Percentiles rank a stretch among this genome's conserved stretches.
Evolutionary conservation across 2,329 filamentous ascomycete genomes (phyloP).

Genomic region (Stagonosporopsis vannaccii): DNA sequence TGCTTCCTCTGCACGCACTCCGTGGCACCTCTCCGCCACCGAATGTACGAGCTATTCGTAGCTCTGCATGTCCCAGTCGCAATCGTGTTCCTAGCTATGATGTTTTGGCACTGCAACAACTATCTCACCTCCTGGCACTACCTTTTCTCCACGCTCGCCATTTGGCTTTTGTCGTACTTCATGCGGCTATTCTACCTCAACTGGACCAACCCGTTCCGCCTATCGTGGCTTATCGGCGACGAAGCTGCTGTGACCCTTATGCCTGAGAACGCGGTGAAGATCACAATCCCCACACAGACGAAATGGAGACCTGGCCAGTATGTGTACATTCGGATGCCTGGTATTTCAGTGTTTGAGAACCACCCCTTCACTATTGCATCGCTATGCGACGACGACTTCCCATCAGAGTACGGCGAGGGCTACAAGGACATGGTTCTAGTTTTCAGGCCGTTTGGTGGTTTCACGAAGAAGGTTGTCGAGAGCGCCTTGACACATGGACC

Average conservation of each 20-base stretch:
- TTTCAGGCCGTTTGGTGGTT: constrained; percentile 89
- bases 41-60: constrained; percentile 87
- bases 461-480: constrained; percentile 84
- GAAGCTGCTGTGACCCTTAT: constrained; percentile 89
- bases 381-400: constrained; percentile 90
- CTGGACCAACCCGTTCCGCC: constrained; percentile 81
- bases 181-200: constrained; percentile 85
- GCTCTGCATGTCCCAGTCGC: constrained; percentile 82
- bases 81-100: constrained; percentile 78
- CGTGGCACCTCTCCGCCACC: constrained; percentile 75
- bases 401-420: constrained; percentile 86
- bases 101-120: constrained; percentile 97
- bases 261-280: constrained; percentile 92
- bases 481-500: constrained; percentile 85
- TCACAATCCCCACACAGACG: constrained; percentile 92
- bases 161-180: constrained; percentile 79
- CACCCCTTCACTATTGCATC: constrained; percentile 96
- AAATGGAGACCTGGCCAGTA: constrained; percentile 94
- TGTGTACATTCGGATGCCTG: constrained; percentile 92
- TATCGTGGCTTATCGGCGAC: constrained; percentile 87
- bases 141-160: constrained; percentile 78
- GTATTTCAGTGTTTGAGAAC: constrained; percentile 88
- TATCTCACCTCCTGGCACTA: constrained; percentile 91
- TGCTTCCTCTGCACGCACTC: constrained; percentile 86
- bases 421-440: constrained; percentile 90